These are phyloP conservation scores for Trichophyton mentagrophytes DNA, from an alignment of 2,329 filamentous ascomycete species.

Conservation along the genomic window DNA sequence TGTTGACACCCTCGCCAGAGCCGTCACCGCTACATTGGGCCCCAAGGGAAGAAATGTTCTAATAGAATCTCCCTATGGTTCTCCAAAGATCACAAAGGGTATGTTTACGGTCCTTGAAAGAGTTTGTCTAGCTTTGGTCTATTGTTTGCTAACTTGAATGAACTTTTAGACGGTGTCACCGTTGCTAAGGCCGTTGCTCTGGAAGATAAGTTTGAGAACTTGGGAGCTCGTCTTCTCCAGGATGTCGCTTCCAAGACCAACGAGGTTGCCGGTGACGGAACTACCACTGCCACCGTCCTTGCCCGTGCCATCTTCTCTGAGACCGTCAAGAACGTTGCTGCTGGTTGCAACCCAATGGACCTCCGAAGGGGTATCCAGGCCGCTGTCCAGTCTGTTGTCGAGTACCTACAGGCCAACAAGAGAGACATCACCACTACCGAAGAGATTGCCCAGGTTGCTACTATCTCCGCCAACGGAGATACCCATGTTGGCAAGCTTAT, in stretches of 20 bases:
- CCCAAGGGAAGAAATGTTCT: slow-evolving; percentile 97
- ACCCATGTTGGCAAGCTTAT: slow-evolving; percentile 89
- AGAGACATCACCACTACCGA: slow-evolving; percentile 93
- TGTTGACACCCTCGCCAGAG: slow-evolving; percentile 93
- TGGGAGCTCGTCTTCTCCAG: slow-evolving; percentile 89
- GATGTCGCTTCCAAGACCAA: slow-evolving; percentile 99
- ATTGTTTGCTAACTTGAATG: slow-evolving; percentile 2
- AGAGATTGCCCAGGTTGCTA: slow-evolving; percentile 95
- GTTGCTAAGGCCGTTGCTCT: slow-evolving; percentile 81
- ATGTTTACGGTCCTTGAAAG: slow-evolving; percentile 22
- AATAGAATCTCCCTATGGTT: slow-evolving; percentile 97
- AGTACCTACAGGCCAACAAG: slow-evolving; percentile 92
- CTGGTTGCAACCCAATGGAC: slow-evolving; percentile 99
- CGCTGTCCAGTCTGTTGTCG: slow-evolving; percentile 85
- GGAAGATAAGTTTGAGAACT: slow-evolving; percentile 99
- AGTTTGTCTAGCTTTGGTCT: not conserved
- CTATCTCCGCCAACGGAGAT: slow-evolving; percentile 96
- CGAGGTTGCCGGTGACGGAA: slow-evolving; percentile 96
- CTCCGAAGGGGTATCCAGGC: slow-evolving; percentile 93
- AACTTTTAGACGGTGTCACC: slow-evolving; percentile 61
- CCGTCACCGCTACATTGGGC: slow-evolving; percentile 88
- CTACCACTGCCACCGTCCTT: slow-evolving; percentile 92
- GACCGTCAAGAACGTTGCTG: slow-evolving; percentile 98
- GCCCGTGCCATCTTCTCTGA: slow-evolving; percentile 98
- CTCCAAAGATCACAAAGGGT: slow-evolving; percentile 99